Conservation (phyloP, 2,329 filamentous ascomycete genomes). For the Aureobasidium subglaciale region DNA sequence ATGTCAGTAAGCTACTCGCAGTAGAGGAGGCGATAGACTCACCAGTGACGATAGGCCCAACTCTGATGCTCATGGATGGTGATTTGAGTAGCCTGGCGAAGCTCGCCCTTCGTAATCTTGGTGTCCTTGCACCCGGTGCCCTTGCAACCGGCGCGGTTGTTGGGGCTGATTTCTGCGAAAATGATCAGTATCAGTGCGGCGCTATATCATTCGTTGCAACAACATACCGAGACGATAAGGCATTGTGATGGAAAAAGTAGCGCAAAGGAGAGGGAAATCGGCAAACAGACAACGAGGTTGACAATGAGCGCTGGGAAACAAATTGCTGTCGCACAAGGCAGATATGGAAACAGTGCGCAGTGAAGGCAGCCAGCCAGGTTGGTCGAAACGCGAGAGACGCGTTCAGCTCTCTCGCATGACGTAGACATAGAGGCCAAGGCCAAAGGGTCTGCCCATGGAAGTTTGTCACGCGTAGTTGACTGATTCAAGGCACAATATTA, state of each 20-base stretch:
- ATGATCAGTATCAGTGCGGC: background rate
- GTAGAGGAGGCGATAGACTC: conserved; percentile 26
- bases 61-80: conserved; percentile 52
- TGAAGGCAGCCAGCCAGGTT: background rate
- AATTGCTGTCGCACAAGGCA: background rate
- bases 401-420: background rate
- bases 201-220: background rate
- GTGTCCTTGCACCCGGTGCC: conserved; percentile 66
- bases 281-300: background rate
- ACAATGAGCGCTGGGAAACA: too few species aligned
- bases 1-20: conserved; percentile 1
- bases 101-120: conserved; percentile 73
- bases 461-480: too few species aligned
- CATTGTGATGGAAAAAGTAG: background rate
- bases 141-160: conserved; percentile 66
- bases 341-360: background rate
- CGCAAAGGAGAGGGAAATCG: background rate
- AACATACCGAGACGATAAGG: conserved; percentile 6
- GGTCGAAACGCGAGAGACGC: conserved; percentile 7
- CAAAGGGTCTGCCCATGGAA: too few species aligned
- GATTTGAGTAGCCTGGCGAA: conserved; percentile 71
- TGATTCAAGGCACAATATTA: too few species aligned
- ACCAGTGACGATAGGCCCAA: conserved; percentile 87
- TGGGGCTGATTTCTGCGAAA: conserved; percentile 60
- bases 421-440: background rate